These are phyloP conservation scores for Phaeoacremonium minimum DNA, from an alignment of 2,329 filamentous ascomycete species.

Conservation along the genomic window DNA sequence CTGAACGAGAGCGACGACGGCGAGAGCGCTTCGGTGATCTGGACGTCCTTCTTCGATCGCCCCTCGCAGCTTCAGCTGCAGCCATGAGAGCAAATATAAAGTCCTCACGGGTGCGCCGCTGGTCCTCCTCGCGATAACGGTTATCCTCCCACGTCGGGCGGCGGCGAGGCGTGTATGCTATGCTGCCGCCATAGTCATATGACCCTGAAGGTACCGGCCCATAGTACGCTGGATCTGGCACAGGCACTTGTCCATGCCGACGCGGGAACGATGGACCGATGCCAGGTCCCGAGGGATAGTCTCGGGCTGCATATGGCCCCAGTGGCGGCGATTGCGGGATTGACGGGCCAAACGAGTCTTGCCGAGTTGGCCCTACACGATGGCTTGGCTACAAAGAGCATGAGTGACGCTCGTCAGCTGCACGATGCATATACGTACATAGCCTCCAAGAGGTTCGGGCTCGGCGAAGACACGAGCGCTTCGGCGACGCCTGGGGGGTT, in stretches of 20 bases:
- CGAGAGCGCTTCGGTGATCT: neutral
- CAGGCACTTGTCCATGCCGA: neutral
- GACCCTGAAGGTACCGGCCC: neutral
- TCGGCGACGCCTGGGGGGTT: neutral
- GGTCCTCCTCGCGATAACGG: neutral
- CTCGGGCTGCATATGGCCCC: neutral
- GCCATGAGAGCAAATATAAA: neutral
- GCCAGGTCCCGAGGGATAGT: neutral
- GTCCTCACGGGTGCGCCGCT: neutral
- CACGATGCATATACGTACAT: too few relatives aligned
- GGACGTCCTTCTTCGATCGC: neutral
- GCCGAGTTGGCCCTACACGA: neutral
- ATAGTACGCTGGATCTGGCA: neutral
- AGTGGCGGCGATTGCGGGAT: neutral
- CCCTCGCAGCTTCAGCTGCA: neutral
- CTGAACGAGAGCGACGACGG: neutral
- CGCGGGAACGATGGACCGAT: neutral
- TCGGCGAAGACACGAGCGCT: neutral
- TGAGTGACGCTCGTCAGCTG: neutral
- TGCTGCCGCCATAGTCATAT: neutral
- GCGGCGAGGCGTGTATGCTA: neutral
- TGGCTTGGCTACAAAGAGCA: neutral
- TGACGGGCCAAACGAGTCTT: neutral
- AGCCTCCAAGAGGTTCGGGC: neutral
- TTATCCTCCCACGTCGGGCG: neutral